Percentiles rank a stretch among this genome's conserved stretches.
These are phyloP conservation scores for Aspergillus uvarum DNA, from an alignment of 2,329 filamentous ascomycete species.

Conservation along the genomic window DNA sequence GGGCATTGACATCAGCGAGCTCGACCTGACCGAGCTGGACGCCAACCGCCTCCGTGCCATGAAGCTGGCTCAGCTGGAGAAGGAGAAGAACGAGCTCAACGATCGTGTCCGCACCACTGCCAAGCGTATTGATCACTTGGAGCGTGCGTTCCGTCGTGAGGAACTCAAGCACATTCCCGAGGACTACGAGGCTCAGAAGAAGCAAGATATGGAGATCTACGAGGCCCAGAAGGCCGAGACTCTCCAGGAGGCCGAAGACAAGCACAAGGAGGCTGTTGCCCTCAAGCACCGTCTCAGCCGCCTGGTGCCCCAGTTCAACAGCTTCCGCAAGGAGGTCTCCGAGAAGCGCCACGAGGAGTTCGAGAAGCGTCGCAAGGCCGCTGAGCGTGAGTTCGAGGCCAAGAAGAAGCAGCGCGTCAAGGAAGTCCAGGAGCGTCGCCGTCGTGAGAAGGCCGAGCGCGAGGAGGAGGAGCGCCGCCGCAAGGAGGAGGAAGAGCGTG, in stretches of 20 bases:
- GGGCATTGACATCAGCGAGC: slow-evolving; percentile 69
- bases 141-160: slow-evolving; percentile 94
- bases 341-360: slow-evolving; percentile 92
- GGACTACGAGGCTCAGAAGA: slow-evolving; percentile 81
- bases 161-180: slow-evolving; percentile 86
- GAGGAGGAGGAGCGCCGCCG: slow-evolving; percentile 79
- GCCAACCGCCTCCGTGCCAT: slow-evolving; percentile 87
- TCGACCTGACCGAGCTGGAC: slow-evolving; percentile 80
- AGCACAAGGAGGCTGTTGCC: slow-evolving; percentile 88
- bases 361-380: slow-evolving; percentile 86
- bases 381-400: slow-evolving; percentile 88
- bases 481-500: slow-evolving; percentile 82
- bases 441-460: slow-evolving; percentile 77
- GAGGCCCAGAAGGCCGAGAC: slow-evolving; percentile 76
- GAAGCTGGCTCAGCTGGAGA: slow-evolving; percentile 93
- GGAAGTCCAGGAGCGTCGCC: slow-evolving; percentile 79
- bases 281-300: slow-evolving; percentile 89
- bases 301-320: slow-evolving; percentile 79
- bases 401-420: slow-evolving; percentile 85
- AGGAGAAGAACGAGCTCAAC: slow-evolving; percentile 94
- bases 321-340: slow-evolving; percentile 77
- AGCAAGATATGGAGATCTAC: slow-evolving; percentile 75
- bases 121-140: slow-evolving; percentile 94
- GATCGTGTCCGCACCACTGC: slow-evolving; percentile 87
- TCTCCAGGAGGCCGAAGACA: slow-evolving; percentile 74